These are phyloP conservation scores for Taphrina sp. DNA, from an alignment of 1,139 yeast species.

Conservation along the genomic window DNA sequence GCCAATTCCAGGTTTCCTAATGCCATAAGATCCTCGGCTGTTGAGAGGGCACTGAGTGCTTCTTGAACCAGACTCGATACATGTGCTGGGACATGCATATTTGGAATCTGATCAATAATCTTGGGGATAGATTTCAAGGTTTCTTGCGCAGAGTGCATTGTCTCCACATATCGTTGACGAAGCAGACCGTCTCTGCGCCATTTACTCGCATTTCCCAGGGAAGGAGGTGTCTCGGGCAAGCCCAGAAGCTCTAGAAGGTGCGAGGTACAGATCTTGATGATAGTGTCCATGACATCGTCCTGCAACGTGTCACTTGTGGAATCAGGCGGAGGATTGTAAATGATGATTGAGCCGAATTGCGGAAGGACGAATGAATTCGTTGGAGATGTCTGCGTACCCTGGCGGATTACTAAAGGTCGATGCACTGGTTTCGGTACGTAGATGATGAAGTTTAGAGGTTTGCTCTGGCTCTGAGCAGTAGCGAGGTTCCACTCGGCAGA, in stretches of 20 bases:
- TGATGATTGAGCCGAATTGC: slow-evolving; percentile 74
- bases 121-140: slow-evolving; percentile 70
- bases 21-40: slow-evolving; percentile 42
- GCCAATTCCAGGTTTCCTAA: slow-evolving; percentile 36
- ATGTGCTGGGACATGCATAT: slow-evolving; percentile 77
- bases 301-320: slow-evolving; percentile 43
- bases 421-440: slow-evolving; percentile 58
- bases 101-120: slow-evolving; percentile 63
- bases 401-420: slow-evolving; percentile 49
- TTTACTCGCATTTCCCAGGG: slow-evolving; percentile 54
- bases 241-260: slow-evolving; percentile 76
- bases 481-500: slow-evolving; percentile 74
- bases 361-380: slow-evolving; percentile 77
- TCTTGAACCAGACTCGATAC: slow-evolving; percentile 53
- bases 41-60: slow-evolving; percentile 47
- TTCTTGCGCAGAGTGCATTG: slow-evolving; percentile 53
- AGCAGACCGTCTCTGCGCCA: slow-evolving; percentile 54
- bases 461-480: slow-evolving; percentile 22
- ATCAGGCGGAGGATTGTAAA: slow-evolving; percentile 41
- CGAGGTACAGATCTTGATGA: slow-evolving; percentile 66
- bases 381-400: slow-evolving; percentile 43
- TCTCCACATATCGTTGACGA: slow-evolving; percentile 57
- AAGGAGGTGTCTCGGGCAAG: slow-evolving; percentile 55
- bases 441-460: slow-evolving; percentile 54
- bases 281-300: slow-evolving; percentile 55